Conservation (phyloP, 768 basidiomycete genomes). For the Botryobasidium botryosum region DNA sequence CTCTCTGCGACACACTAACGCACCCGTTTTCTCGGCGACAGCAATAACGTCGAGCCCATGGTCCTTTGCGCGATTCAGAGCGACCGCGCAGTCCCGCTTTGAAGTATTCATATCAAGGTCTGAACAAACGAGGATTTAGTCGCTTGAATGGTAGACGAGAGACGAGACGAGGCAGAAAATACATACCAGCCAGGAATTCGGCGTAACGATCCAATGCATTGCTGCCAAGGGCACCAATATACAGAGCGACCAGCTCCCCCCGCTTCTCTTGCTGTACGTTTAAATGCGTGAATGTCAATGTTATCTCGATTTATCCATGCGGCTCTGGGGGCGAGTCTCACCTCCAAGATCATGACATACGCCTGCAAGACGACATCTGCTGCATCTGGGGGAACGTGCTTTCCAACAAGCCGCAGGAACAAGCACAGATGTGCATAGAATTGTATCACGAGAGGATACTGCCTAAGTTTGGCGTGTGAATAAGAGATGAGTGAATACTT, state of each 20-base stretch:
- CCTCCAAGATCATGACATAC: conserved; percentile 79
- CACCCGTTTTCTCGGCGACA: conserved; percentile 68
- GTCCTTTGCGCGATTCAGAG: conserved; percentile 59
- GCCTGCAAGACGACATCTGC: conserved; percentile 73
- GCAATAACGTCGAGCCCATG: conserved; percentile 70
- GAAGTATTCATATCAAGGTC: conserved; percentile 4
- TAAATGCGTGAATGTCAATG: background rate
- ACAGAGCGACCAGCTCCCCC: conserved; percentile 80
- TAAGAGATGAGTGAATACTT: no score
- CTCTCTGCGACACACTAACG: conserved; percentile 19
- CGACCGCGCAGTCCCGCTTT: conserved; percentile 40
- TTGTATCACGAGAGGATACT: conserved; percentile 27
- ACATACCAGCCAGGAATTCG: conserved; percentile 50
- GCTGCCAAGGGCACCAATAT: conserved; percentile 78
- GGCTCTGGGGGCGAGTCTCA: no score
- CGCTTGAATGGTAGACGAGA: background rate
- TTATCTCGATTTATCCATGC: conserved; percentile 6
- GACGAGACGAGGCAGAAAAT: background rate
- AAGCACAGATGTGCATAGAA: conserved; percentile 93
- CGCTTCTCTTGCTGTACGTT: conserved; percentile 36
- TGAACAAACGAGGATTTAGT: background rate
- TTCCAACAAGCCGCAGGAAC: conserved; percentile 67
- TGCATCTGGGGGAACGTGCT: conserved; percentile 51
- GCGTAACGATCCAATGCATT: conserved; percentile 89
- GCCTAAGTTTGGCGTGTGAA: no score